Conservation (phyloP, 768 basidiomycete genomes). For the Hysterangium stoloniferum region DNA sequence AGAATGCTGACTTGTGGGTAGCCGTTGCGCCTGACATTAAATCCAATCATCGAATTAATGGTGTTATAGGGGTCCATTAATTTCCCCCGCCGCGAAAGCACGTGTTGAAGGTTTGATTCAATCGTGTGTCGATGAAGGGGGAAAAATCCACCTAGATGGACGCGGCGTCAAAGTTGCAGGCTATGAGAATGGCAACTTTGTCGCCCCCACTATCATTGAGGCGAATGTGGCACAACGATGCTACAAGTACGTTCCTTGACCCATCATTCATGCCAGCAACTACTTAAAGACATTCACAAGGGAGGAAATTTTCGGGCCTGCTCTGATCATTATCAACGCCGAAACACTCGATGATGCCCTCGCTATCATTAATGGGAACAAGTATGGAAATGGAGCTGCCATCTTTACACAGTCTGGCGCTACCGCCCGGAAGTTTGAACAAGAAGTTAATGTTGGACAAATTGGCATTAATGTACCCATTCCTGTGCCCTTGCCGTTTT, state of each 20-base stretch:
- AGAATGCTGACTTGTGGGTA: slow-evolving; percentile 68
- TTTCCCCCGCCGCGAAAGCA: slow-evolving; percentile 67
- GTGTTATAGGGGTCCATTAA: slow-evolving; percentile 33
- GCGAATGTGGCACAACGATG: slow-evolving; percentile 77
- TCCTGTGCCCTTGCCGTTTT: slow-evolving; percentile 87
- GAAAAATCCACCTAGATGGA: slow-evolving; percentile 82
- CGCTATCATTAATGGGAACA: slow-evolving; percentile 81
- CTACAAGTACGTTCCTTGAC: slow-evolving; percentile 57
- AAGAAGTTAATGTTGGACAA: slow-evolving; percentile 80
- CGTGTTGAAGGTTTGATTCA: slow-evolving; percentile 67
- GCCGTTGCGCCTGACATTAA: slow-evolving; percentile 32
- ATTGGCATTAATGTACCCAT: slow-evolving; percentile 92
- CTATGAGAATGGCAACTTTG: slow-evolving; percentile 87
- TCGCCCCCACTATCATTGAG: slow-evolving; percentile 88
- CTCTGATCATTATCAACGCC: slow-evolving; percentile 65
- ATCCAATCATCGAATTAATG: background rate
- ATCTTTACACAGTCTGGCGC: slow-evolving; percentile 97
- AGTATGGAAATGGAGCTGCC: slow-evolving; percentile 89
- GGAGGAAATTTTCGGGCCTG: slow-evolving; percentile 95
- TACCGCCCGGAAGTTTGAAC: slow-evolving; percentile 89
- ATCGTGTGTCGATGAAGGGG: slow-evolving; percentile 55
- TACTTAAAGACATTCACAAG: slow-evolving; percentile 31
- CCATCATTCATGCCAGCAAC: background rate
- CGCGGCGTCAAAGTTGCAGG: slow-evolving; percentile 56
- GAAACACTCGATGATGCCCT: slow-evolving; percentile 88